Evolutionary conservation across 176 grass and related monocot genomes (phyloP).

Genomic region (Juncus inflexus): DNA sequence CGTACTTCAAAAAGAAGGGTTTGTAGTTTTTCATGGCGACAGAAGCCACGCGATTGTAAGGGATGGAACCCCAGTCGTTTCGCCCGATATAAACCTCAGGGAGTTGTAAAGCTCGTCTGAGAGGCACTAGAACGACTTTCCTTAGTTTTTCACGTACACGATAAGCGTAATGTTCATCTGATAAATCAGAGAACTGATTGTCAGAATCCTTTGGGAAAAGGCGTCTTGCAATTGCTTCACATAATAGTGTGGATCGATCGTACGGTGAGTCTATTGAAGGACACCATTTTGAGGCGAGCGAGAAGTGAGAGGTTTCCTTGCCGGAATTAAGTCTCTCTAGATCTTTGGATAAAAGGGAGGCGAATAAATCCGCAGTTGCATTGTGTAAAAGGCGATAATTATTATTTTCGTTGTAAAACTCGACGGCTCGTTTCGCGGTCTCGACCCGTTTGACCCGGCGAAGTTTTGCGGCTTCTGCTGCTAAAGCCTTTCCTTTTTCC

Average conservation of each 20-base stretch:
- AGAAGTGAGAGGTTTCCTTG: constrained; percentile 31
- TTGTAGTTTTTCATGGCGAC: constrained; percentile 81
- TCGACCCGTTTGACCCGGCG: constrained; percentile 36
- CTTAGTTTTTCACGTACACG: constrained; percentile 49
- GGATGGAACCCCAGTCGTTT: constrained; percentile 37
- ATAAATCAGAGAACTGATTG: constrained; percentile 27
- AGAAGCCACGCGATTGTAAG: constrained; percentile 70
- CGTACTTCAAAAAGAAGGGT: constrained; percentile 48
- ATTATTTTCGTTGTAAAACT: constrained; percentile 35
- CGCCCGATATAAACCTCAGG: constrained; percentile 68
- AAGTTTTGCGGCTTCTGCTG: constrained; percentile 26
- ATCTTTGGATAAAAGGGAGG: constrained; percentile 48
- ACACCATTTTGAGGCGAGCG: constrained; percentile 70
- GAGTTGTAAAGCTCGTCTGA: constrained; percentile 45
- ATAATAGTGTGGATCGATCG: constrained; percentile 55
- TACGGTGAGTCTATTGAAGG: constrained; percentile 50
- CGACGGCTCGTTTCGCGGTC: constrained; percentile 34
- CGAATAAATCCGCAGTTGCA: constrained; percentile 44
- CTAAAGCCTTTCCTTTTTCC: constrained; percentile 21
- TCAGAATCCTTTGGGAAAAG: constrained; percentile 51
- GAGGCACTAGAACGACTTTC: constrained; percentile 36
- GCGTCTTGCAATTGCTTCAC: constrained; percentile 57
- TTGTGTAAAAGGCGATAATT: constrained; percentile 59
- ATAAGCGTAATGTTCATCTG: constrained; percentile 50
- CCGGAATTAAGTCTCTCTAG: constrained; percentile 40